Base-by-base conservation (phyloP, 2,329 filamentous ascomycete species). In the Penicillium crustosum region DNA sequence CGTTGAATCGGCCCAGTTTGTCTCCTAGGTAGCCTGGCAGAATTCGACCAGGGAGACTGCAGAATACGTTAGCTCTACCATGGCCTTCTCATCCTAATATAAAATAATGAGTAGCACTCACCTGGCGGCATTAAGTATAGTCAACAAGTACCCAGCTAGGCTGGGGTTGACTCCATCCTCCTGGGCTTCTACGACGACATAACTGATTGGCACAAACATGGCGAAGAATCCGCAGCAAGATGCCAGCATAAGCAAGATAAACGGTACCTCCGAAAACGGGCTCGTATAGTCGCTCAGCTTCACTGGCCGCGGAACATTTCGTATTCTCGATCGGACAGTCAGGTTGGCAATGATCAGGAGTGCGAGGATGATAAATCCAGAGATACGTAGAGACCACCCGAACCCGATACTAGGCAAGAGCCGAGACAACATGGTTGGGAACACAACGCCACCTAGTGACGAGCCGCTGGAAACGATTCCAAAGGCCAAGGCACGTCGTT, bases 151-250 rank as follows among this genome's bases (percentile, higher is more conserved):
- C 15, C 74, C 71, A 2, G 82, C 78, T 1, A 86, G 73, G 15
- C 70, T 64, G 0, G 61, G 41, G 0, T 75, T 76, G 76, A 86
- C 83, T 39, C 82, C 82, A 47, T 78, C 73, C 2, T 67, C 61
- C 47, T 77, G 66, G 0, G 81, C 83, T 59, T 82, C 67, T 1
- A 78, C 63, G 38, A 79, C 75, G 53, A 82, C 69, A 57, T 79
- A 86, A 61, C 78, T 80, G 62, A 82, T 80, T 2, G 83, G 83
- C 17, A 85, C 66, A 69, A 89, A 84, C 61, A 89, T 86, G 74
- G 82, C 82, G 39, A 79, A 75, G 75, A 83, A 82, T 75, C 86
- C 81, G 68, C 86, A 69, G 72, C 86, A 86, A 53, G 77, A 74
- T 25, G 70, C 81, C 3, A 71, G 19, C 31, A 80, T 66, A 19